Evolutionary conservation across 2,329 filamentous ascomycete species (phyloP).

Genomic region (Neofusicoccum laricinum): DNA sequence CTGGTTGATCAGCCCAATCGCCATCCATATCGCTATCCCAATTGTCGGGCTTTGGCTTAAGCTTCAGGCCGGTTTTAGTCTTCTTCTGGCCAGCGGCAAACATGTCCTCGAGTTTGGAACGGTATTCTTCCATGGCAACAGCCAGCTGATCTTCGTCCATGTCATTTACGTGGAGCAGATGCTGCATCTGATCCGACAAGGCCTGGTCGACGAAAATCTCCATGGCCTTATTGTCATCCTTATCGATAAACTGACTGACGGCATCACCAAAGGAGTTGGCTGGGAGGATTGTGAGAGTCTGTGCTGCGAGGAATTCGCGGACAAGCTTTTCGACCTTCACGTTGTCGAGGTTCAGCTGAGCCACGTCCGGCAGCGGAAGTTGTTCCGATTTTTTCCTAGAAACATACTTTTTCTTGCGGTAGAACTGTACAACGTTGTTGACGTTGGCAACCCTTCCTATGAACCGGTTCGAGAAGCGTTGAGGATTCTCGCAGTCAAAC

Average conservation of each 20-base stretch:
- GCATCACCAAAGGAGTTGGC: slow-evolving; percentile 92
- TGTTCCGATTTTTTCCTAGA: too few relatives aligned
- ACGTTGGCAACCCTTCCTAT: slow-evolving; percentile 87
- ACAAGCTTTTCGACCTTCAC: slow-evolving; percentile 89
- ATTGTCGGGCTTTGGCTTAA: slow-evolving; percentile 71
- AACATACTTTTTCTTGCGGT: slow-evolving; percentile 72
- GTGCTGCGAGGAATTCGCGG: slow-evolving; percentile 78
- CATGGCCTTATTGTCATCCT: slow-evolving; percentile 93
- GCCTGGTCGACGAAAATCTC: slow-evolving; percentile 46
- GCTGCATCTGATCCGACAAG: slow-evolving; percentile 42
- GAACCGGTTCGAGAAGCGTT: slow-evolving; percentile 92
- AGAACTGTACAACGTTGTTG: slow-evolving; percentile 90
- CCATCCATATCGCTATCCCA: slow-evolving; percentile 94
- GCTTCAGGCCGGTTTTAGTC: slow-evolving; percentile 50
- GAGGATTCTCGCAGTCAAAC: slow-evolving; percentile 91
- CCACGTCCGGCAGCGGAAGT: slow-evolving; percentile 36
- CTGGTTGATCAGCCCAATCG: slow-evolving; percentile 76
- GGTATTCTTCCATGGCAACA: slow-evolving; percentile 70
- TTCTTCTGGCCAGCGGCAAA: slow-evolving; percentile 66
- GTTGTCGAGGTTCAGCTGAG: slow-evolving; percentile 63
- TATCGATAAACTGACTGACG: slow-evolving; percentile 87
- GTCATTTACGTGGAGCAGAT: slow-evolving; percentile 32
- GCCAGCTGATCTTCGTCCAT: slow-evolving; percentile 68
- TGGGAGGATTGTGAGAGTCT: slow-evolving; percentile 88
- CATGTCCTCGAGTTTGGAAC: slow-evolving; percentile 65